Base-by-base conservation (phyloP, 177 flowering plant species). In the Telopea speciosissima region DNA sequence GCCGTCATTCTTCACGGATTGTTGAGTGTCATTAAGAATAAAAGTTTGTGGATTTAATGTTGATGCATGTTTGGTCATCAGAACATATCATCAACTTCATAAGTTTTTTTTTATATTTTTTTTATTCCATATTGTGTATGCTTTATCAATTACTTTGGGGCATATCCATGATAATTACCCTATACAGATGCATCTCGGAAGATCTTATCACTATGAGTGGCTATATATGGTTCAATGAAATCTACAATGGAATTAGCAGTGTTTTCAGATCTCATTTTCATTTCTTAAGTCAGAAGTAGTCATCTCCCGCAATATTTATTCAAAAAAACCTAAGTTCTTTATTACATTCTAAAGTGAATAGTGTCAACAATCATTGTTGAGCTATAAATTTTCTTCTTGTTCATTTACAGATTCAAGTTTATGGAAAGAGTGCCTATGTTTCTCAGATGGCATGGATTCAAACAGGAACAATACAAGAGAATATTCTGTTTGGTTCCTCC, bases 361-460 rank as follows among this genome's bases (percentile, higher is more conserved):
- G 8, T 33, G 5, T 72, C 22, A 66, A 5, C 2, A 10, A 21
- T 24, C 28, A 42, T 65, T 33, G 2, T 66, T 36, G 28, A 6
- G 17, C 14, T 49, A 5, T 25, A 16, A 26, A 1, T 28, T 22
- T 49, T 16, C 5, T 24, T 52, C 36, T 21, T 54, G 60, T 68
- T 72, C n/a, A 59, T 68, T 62, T 67, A 3, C 82, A 89, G 94
- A 79, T 87, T 73, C 78, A 81, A 72, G 91, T 82, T 45, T 70
- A 60, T 58, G 93, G 96, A 58, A 82, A 63, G 72, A 80, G 81
- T 62, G 90, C 93, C 5, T 90, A 85, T 77, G 91, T 89, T 33
- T 78, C 93, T 68, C 93, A 90, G 71, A 78, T 79, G 14, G 85
- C 93, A 28, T 90, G 96, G 93, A 90, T 90, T 24, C 90, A 86